phyloP scores from a whole-genome alignment of 352 stramenopile species.

The Phytophthora pisi region DNA sequence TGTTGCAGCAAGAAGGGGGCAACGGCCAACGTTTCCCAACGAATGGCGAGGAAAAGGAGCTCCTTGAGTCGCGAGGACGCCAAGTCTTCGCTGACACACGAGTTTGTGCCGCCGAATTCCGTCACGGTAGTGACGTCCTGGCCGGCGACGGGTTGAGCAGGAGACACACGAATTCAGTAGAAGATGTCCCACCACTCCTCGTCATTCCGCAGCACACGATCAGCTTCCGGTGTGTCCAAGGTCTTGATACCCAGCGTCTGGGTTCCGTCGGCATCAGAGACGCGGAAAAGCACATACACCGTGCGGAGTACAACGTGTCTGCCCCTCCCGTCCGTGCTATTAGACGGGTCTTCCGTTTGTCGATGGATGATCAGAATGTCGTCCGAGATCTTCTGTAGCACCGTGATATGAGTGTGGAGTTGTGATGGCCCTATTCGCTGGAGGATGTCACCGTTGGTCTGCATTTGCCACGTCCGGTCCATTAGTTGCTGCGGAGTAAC shows the following conservation, averaged over 20 bases:
- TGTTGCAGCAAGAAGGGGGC: constrained; percentile 28
- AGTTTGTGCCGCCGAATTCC: constrained; percentile 34
- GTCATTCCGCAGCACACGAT: constrained; percentile 14
- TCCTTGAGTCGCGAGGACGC: constrained; percentile 26
- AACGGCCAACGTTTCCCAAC: constrained; percentile 35
- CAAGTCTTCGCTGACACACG: constrained; percentile 28
- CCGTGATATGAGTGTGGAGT: constrained; percentile 25
- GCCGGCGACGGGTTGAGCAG: neutral
- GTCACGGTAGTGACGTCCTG: constrained; percentile 11
- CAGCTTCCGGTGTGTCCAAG: constrained; percentile 29
- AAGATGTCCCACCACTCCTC: constrained; percentile 47
- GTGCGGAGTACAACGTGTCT: constrained; percentile 27
- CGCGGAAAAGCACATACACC: constrained; percentile 37
- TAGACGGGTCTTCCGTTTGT: constrained; percentile 21
- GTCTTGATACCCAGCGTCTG: constrained; percentile 40
- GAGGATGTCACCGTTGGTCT: constrained; percentile 28
- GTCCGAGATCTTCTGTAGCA: constrained; percentile 36
- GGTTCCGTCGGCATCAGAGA: constrained; percentile 5
- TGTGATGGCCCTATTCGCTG: constrained; percentile 24
- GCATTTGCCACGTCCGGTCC: constrained; percentile 30
- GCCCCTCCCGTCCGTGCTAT: neutral
- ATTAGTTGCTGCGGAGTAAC: constrained; percentile 26
- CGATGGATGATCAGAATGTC: constrained; percentile 40
- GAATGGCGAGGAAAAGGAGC: constrained; percentile 40
- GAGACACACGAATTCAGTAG: constrained; percentile 41